A percentile compares a stretch with the other conserved stretches of the same genome.
These are phyloP conservation scores for Arabidopsis arenosa DNA, from an alignment of 345 rosid genomes.

Conservation along the genomic window DNA sequence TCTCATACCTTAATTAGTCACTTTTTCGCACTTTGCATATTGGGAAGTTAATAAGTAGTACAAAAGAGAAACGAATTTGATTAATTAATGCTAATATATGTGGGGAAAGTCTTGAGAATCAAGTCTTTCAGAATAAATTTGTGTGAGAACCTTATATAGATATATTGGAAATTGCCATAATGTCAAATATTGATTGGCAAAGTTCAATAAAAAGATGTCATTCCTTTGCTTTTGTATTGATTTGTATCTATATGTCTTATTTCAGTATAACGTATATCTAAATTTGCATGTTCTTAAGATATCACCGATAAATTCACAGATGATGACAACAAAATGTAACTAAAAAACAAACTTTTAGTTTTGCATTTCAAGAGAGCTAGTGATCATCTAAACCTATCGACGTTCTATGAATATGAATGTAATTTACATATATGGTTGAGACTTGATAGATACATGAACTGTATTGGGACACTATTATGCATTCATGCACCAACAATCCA, in stretches of 20 bases:
- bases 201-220: conserved; percentile 11
- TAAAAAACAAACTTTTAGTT: background rate
- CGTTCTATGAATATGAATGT: background rate
- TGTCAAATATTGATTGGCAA: conserved; percentile 35
- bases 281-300: background rate
- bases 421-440: background rate
- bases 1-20: conserved; percentile 8
- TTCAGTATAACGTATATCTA: background rate
- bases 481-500: conserved; percentile 10
- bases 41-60: conserved; percentile 25
- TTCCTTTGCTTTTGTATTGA: conserved; percentile 17
- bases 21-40: conserved; percentile 10
- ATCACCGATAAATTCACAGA: background rate
- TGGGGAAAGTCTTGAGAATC: conserved; percentile 25
- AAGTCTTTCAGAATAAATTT: conserved; percentile 30
- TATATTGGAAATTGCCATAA: conserved; percentile 18
- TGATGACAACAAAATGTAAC: background rate
- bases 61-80: background rate
- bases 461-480: background rate
- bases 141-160: conserved; percentile 21
- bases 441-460: background rate
- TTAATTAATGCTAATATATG: conserved; percentile 16
- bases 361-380: background rate
- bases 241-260: background rate
- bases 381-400: background rate